A percentile compares a stretch with the other conserved stretches of the same genome.
phyloP scores from a whole-genome alignment of 164 flowering plant genomes.

The Sextonia rubra region DNA sequence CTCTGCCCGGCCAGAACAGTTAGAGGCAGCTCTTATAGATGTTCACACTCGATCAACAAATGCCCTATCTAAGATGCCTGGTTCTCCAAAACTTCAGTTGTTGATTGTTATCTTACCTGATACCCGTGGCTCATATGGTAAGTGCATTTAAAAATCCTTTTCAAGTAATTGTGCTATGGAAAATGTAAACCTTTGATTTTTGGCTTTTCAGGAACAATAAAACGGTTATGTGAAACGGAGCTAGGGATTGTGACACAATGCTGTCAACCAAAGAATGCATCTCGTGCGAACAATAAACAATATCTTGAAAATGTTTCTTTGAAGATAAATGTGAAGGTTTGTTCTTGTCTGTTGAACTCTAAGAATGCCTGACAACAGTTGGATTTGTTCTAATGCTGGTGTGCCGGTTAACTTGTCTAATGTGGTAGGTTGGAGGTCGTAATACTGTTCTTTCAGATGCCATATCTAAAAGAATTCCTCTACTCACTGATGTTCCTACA shows the following conservation, averaged over 20 bases:
- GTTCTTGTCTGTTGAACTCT: constrained; percentile 1
- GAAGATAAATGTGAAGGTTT: constrained; percentile 57
- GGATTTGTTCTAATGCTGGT: background rate
- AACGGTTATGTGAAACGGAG: constrained; percentile 34
- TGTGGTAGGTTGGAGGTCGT: constrained; percentile 43
- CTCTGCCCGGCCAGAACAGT: constrained; percentile 18
- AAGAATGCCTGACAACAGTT: background rate
- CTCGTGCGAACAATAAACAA: constrained; percentile 1
- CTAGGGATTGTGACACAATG: constrained; percentile 31
- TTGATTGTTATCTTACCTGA: constrained; percentile 78
- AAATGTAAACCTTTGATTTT: background rate
- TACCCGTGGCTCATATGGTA: constrained; percentile 63
- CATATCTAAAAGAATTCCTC: constrained; percentile 27
- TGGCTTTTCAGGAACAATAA: constrained; percentile 19
- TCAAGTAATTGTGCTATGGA: background rate
- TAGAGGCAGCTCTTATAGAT: constrained; percentile 46
- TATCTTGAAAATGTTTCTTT: constrained; percentile 30
- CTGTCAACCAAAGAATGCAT: constrained; percentile 20
- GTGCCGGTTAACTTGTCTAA: background rate
- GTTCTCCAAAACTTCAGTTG: constrained; percentile 40
- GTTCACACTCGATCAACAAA: constrained; percentile 20
- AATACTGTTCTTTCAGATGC: constrained; percentile 49
- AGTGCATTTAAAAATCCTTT: constrained; percentile 6
- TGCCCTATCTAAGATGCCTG: constrained; percentile 4
- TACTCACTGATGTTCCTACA: constrained; percentile 36